phyloP scores from a whole-genome alignment of 2,329 filamentous ascomycete species.

The Paraconiothyrium brasiliense region DNA sequence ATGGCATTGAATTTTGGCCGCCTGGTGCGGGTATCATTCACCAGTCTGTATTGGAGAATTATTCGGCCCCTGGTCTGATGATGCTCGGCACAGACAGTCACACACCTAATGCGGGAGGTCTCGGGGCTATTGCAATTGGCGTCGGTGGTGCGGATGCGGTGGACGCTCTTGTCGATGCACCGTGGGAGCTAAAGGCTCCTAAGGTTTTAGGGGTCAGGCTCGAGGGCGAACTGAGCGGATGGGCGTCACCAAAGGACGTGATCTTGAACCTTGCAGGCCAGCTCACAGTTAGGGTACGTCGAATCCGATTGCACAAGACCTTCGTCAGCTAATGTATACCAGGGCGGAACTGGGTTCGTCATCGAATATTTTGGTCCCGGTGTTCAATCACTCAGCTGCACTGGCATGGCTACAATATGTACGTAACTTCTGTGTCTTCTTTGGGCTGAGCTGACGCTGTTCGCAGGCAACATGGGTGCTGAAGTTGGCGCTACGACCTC shows the following conservation, averaged over 20 bases:
- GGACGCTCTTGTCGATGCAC: conserved; percentile 93
- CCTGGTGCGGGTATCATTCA: conserved; percentile 68
- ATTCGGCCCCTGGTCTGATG: conserved; percentile 95
- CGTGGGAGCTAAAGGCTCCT: conserved; percentile 97
- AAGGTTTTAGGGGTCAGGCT: conserved; percentile 87
- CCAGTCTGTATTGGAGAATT: conserved; percentile 97
- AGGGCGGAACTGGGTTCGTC: conserved; percentile 90
- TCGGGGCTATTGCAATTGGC: conserved; percentile 93
- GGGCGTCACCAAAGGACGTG: conserved; percentile 95
- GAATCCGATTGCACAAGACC: background rate
- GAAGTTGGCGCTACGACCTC: conserved; percentile 97
- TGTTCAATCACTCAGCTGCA: conserved; percentile 87
- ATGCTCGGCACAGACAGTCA: conserved; percentile 99
- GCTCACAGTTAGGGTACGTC: conserved; percentile 77
- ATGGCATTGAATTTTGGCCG: conserved; percentile 57
- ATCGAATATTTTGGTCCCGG: conserved; percentile 95
- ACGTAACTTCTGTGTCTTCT: background rate
- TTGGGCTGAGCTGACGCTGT: conserved; percentile 1
- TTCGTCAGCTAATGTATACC: background rate
- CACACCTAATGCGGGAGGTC: conserved; percentile 94
- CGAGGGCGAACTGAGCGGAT: conserved; percentile 83
- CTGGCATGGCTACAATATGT: conserved; percentile 90
- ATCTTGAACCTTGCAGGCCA: conserved; percentile 89
- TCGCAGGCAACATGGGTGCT: conserved; percentile 56
- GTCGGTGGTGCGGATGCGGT: conserved; percentile 97